phyloP scores from a whole-genome alignment of 2,329 filamentous ascomycete species.

The Rasamsonia emersonii region DNA sequence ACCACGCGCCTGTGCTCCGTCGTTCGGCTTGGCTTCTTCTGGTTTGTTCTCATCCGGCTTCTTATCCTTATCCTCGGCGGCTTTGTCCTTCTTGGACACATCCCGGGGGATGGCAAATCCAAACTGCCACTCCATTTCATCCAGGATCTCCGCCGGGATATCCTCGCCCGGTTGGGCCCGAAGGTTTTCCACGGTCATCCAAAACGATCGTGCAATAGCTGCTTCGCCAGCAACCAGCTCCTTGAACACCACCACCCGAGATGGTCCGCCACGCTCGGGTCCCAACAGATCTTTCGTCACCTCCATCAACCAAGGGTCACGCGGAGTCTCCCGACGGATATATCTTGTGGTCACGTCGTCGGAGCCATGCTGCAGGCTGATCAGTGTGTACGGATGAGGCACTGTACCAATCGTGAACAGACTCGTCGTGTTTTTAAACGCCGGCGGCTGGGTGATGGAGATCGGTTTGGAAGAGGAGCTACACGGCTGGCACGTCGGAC shows the following conservation, averaged over 20 bases:
- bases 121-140: conserved; percentile 81
- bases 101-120: conserved; percentile 67
- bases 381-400: conserved; percentile 82
- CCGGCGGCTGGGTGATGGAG: conserved; percentile 56
- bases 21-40: conserved; percentile 27
- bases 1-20: conserved; percentile 16
- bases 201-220: conserved; percentile 59
- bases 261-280: conserved; percentile 51
- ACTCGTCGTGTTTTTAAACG: conserved; percentile 62
- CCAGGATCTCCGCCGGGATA: conserved; percentile 41
- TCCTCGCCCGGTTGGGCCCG: conserved; percentile 41
- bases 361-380: conserved; percentile 54
- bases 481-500: conserved; percentile 65
- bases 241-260: conserved; percentile 68
- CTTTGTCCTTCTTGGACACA: conserved; percentile 25
- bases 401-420: conserved; percentile 79
- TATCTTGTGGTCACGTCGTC: conserved; percentile 54
- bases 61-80: not conserved
- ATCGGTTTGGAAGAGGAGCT: conserved; percentile 54
- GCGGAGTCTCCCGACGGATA: conserved; percentile 58
- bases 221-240: conserved; percentile 65
- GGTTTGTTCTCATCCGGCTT: conserved; percentile 19
- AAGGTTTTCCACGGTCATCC: conserved; percentile 65
- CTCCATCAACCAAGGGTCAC: conserved; percentile 69
- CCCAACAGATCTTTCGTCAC: conserved; percentile 63